Conservation (phyloP, 257 asterid species). For the Jacaranda copaia region DNA sequence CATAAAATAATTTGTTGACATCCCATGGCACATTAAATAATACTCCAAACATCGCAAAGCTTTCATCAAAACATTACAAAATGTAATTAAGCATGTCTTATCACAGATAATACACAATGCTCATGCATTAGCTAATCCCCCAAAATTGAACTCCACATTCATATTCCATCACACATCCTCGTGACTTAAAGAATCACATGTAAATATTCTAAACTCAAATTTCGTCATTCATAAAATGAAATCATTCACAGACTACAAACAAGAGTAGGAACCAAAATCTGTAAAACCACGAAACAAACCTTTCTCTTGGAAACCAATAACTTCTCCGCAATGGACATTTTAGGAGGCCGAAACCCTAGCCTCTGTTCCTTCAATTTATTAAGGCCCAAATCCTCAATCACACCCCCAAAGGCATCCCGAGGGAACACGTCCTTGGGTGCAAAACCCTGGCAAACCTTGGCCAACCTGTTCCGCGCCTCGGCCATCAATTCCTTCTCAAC, state of each 20-base stretch:
- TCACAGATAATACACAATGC: not conserved
- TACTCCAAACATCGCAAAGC: not conserved
- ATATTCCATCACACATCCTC: conserved; percentile 23
- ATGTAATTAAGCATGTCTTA: conserved; percentile 1
- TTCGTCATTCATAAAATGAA: not conserved
- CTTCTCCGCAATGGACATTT: conserved; percentile 83
- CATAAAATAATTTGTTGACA: not conserved
- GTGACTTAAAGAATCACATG: not conserved
- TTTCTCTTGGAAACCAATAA: conserved; percentile 70
- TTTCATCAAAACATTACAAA: not conserved
- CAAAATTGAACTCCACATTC: conserved; percentile 22
- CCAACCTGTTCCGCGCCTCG: conserved; percentile 72
- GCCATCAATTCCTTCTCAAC: conserved; percentile 82
- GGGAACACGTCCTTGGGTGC: conserved; percentile 97
- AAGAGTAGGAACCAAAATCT: conserved; percentile 3
- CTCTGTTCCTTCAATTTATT: conserved; percentile 72
- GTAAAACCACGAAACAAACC: conserved; percentile 52
- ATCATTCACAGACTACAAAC: conserved; percentile 9
- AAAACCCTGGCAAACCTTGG: conserved; percentile 72
- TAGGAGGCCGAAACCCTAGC: conserved; percentile 77
- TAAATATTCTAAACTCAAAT: conserved; percentile 15
- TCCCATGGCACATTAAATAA: not conserved
- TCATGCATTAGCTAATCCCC: not conserved
- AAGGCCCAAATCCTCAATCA: conserved; percentile 93
- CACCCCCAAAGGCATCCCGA: conserved; percentile 72